Base-by-base conservation (phyloP, 2,329 filamentous ascomycete genomes). In the Calonectria montana region DNA sequence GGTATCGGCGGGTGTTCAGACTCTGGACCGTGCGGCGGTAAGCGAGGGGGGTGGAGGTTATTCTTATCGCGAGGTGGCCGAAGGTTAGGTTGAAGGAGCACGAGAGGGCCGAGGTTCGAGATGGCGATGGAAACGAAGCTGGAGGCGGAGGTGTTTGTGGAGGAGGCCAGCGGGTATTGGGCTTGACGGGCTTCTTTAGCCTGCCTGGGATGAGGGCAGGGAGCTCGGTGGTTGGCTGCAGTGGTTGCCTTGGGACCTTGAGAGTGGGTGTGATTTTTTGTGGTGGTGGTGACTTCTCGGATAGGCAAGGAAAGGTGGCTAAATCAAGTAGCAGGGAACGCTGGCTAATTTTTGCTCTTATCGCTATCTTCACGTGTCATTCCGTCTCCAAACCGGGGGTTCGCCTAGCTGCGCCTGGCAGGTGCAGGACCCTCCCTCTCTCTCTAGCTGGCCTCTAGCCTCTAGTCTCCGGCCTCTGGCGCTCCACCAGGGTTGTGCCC, bases 351-450 rank as follows among this genome's bases (percentile, higher is more conserved):
- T 78, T 79, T 78, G 55, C 39, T 67, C 69, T 79, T 79, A 79
- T 79, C 76, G 67, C 75, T 79, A 79, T 79, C 78, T 78, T 79
- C 78, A 79, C 77, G 77, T 79, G 78, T 73, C 62, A 74, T 39
- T 25, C 9, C 37, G 37, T 37, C 16, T 35, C 35, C 69, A 21
- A 43, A 37, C 50, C 45, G 64, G 59, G 72, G 69, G 29, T 64
- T 70, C 71, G 43, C 21, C 47, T 61, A 27, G 31, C 53, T 68
- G 50, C 37, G 41, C 45, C 53, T 59, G 23, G 53, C 53, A 59
- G 59, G 64, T 66, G 64, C 45, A 50, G 47, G 64, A 41, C 53
- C 53, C 53, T 59, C 53, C 23, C 8, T 10, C 47, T 50, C 47
- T 50, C 47, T 27, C 53, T 59, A 7, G 35, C 53, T 59, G 8